Percentiles rank a stretch among this genome's conserved stretches.
Conservation (phyloP, 2,329 filamentous ascomycete species). For the Sporothrix schenckii region DNA sequence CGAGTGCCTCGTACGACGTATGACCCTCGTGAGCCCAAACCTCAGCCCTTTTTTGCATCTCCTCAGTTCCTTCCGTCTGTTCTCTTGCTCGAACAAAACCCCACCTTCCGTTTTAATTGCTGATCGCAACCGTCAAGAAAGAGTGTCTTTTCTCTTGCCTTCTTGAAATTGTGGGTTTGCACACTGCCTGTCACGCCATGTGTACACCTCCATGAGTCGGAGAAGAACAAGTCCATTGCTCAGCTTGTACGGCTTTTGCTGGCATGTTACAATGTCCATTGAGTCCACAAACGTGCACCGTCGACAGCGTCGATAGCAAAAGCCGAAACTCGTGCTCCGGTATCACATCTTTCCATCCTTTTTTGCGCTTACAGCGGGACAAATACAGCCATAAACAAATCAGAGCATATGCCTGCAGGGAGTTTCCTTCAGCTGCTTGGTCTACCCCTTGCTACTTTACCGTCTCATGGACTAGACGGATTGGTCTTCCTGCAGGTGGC, state of each 20-base stretch:
- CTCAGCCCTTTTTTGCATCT: neutral
- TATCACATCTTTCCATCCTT: neutral
- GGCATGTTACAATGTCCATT: neutral
- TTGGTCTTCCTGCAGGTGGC: slow-evolving; percentile 19
- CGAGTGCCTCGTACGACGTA: neutral
- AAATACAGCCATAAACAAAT: neutral
- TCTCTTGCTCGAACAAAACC: neutral
- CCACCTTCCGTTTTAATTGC: neutral
- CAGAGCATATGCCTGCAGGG: neutral
- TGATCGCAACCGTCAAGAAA: neutral
- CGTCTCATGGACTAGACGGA: neutral
- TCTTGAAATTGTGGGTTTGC: neutral
- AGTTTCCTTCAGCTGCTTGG: neutral
- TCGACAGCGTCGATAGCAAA: slow-evolving; percentile 8
- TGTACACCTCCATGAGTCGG: neutral
- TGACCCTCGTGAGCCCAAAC: slow-evolving; percentile 16
- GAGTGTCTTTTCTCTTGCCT: neutral
- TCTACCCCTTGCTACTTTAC: neutral
- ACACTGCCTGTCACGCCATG: neutral
- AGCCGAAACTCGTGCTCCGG: slow-evolving; percentile 1
- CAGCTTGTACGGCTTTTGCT: too few species aligned
- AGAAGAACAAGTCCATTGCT: neutral
- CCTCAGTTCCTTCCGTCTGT: neutral
- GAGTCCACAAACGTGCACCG: slow-evolving; percentile 9
- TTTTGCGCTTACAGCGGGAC: slow-evolving; percentile 12